Evolutionary conservation across 441 rosid genomes (phyloP), one percentile per base, ranked within the genome.

Genomic region (Pelargonium citronellum): DNA sequence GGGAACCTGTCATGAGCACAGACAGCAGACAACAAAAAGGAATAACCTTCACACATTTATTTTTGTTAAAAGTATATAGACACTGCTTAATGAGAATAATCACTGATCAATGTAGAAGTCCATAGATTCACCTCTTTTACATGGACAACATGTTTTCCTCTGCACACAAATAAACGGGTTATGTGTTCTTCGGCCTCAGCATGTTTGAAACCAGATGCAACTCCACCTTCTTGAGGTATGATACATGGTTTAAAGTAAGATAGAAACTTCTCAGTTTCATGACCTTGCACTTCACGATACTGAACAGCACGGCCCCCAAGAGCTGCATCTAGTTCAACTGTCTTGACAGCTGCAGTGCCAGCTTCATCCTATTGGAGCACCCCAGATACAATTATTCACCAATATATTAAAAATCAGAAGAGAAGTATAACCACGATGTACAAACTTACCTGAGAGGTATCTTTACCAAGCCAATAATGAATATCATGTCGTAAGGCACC

Each of bases 391-490:
- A 57, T 24, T 24, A 57, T 19, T 10, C 63, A 15, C 8, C 63
- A 57, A 7, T 2, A 57, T 57, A 57, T 17, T 57, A 24, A 57
- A 57, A 57, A 57, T 57, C 63, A 57, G 27, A 19, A 57, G 63
- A 57, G 27, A 57, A 57, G 61, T 55, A 55, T 8, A 17, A 57
- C 68, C 63, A 10, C 20, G 71, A 77, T 55, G 71, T 68, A 70
- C 62, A 57, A 17, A 15, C 63, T 57, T 17, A 92, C 99, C 98
- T 95, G 99, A 78, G 88, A 89, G 41, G 98, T 85, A 79, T 95
- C 99, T 86, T 85, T 92, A 69, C 99, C 99, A 75, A 95, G 86
- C 99, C 99, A 95, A 80, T 91, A 95, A 84, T 95, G 98, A 72
- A 92, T 87, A 77, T 95, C 98, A 74, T 83, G 87, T 62, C 85